Base-by-base conservation (phyloP, 768 basidiomycete genomes). In the Cyclocybe aegerita region DNA sequence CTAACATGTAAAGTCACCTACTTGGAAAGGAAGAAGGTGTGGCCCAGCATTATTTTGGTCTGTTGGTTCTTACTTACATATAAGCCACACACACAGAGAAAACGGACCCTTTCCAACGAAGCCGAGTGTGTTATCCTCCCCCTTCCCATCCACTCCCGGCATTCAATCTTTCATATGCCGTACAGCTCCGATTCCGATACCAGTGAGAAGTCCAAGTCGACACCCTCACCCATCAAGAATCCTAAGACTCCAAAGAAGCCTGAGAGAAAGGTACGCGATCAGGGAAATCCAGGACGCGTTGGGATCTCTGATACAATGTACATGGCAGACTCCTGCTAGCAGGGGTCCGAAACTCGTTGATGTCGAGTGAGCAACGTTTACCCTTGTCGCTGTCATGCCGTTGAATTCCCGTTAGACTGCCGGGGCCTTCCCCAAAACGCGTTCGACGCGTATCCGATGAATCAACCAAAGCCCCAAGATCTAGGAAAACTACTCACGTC, bases 21-120 rank as follows among this genome's bases (percentile, higher is more conserved):
- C 56, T 60, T 66, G 54, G 66, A 65, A 40, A 63, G 65, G 58
- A 65, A 65, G 60, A 73, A 72, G 67, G 70, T 68, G 46, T 46
- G 56, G 23, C 43, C 14, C 17, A 53, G 46, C 30, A 15, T 40
- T 46, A 39, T 42, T 40, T 10, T 46, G 29, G 14, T 33, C 33
- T 43, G 14, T 52, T 49, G 52, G 40, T 39, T 37, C 43, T 32
- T 50, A 37, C 29, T 53, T 53, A n/a, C n/a, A n/a, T n/a, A n/a
- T n/a, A 55, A 37, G 37, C 17, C 14, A 49, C 34, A 37, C 6
- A 47, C 52, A 30, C 42, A 68, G 66, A 59, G 57, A 54, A 67
- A 65, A 46, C 62, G 60, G 44, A 43, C 55, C 39, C 34, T 56
- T 39, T 55, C 58, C 52, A 53, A 57, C 43, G 46, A 52, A 43